phyloP scores from a whole-genome alignment of 176 grass and related monocot genomes.

The Cenchrus purpureus region DNA sequence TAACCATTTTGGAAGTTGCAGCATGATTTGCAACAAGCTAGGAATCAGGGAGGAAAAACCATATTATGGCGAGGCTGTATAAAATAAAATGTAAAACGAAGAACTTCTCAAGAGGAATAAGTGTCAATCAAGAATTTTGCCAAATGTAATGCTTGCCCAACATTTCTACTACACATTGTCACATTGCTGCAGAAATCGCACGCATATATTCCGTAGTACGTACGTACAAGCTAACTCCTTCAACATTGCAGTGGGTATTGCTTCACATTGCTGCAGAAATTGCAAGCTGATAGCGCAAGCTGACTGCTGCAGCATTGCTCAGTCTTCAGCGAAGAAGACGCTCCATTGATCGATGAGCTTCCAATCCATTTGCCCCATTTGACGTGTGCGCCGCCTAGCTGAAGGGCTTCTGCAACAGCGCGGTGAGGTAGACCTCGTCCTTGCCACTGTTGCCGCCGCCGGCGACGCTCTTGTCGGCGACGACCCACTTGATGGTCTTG shows the following conservation, averaged over 20 bases:
- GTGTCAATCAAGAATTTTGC: no score
- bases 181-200: not conserved
- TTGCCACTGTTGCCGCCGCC: conserved; percentile 41
- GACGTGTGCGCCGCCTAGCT: not conserved
- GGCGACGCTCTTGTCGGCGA: conserved; percentile 58
- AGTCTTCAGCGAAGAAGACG: not conserved
- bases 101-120: no score
- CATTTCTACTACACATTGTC: not conserved
- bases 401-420: conserved; percentile 84
- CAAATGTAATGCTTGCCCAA: not conserved
- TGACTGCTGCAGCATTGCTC: not conserved
- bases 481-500: conserved; percentile 80
- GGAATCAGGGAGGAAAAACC: no score
- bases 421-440: conserved; percentile 77
- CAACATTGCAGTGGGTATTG: no score
- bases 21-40: no score
- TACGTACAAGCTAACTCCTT: no score
- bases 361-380: not conserved
- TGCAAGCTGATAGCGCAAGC: not conserved
- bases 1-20: no score
- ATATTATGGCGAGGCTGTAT: no score
- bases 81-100: no score
- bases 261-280: not conserved
- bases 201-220: not conserved
- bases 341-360: not conserved